These are phyloP conservation scores for Blumeria hordei DNA, from an alignment of 2,329 filamentous ascomycete genomes.

Conservation along the genomic window DNA sequence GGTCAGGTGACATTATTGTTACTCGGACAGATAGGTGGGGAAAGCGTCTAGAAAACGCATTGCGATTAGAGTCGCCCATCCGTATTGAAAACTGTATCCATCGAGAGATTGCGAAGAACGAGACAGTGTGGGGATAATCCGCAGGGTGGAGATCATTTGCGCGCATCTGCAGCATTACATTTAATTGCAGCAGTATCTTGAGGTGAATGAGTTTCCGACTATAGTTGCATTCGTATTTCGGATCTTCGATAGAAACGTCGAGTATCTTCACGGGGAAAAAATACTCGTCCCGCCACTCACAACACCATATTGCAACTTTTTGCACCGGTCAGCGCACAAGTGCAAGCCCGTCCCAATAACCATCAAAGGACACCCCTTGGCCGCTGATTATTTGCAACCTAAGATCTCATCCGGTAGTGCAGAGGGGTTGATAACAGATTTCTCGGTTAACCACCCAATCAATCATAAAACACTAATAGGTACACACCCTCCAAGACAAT, in stretches of 20 bases:
- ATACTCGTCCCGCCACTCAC: not conserved
- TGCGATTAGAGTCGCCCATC: conserved; percentile 1
- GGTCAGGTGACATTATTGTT: conserved; percentile 1
- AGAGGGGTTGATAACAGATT: conserved; percentile 1
- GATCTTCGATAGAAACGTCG: not conserved
- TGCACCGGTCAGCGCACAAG: not conserved
- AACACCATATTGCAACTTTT: not conserved
- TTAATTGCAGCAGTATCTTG: conserved; percentile 1
- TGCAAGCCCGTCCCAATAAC: not conserved
- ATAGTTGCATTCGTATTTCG: not conserved
- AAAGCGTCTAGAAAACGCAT: conserved; percentile 1
- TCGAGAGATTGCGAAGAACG: not conserved
- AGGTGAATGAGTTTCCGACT: not conserved
- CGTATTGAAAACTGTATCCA: conserved; percentile 1
- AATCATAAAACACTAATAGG: conserved; percentile 1
- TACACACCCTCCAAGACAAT: not conserved
- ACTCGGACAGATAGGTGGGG: not conserved
- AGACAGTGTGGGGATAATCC: not conserved
- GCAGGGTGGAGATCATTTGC: not conserved
- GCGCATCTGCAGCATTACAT: not conserved
- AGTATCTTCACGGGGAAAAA: not conserved
- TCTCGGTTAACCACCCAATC: conserved; percentile 12
- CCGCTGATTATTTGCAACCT: not conserved
- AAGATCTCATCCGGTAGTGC: not conserved
- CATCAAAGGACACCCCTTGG: conserved; percentile 1